Evolutionary conservation across 257 asterid genomes (phyloP), one percentile per base, ranked within the genome.

Genomic region (Avicennia marina): DNA sequence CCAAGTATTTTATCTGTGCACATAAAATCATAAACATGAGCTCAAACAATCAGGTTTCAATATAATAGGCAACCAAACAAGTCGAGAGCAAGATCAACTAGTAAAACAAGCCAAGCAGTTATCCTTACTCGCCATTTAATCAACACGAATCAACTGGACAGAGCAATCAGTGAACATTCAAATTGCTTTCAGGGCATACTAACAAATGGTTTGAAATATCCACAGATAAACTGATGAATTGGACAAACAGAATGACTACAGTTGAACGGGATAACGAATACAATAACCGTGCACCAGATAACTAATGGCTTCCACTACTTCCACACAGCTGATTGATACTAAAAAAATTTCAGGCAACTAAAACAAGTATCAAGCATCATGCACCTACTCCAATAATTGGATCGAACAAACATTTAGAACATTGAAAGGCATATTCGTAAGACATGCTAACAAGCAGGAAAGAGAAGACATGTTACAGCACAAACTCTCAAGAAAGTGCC

Each of bases 1-100:
- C 81, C 70, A 65, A 85, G 91, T 67, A 89, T 85, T 73, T 84
- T 89, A 83, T 85, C 97, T 89, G 94, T 41, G 60, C 58, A 68
- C 39, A 70, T 46, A 16, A 60, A 63, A 49, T 44, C 69, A 68
- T n/a, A 50, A 57, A 47, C 43, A 62, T 36, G 52, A 58, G 50
- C 45, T 45, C 22, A 53, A 64, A 67, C 18, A 33, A 32, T 47
- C 29, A 33, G 48, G 15, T 21, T 34, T 48, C 19, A 9, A 21
- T 13, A 41, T n/a, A 59, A 29, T 29, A 29, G 3, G 33, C 3
- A 29, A 29, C 3, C 33, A 61, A 61, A 38, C 32, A 47, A 47
- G 20, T n/a, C n/a, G n/a, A 47, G 32, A 2, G 31, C 53, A 11
- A 11, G 15, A 22, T 10, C 29, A 47, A 0, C 13, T 17, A 47